Evolutionary conservation across 2,329 filamentous ascomycete species (phyloP).

Genomic region (Zalaria sp.): DNA sequence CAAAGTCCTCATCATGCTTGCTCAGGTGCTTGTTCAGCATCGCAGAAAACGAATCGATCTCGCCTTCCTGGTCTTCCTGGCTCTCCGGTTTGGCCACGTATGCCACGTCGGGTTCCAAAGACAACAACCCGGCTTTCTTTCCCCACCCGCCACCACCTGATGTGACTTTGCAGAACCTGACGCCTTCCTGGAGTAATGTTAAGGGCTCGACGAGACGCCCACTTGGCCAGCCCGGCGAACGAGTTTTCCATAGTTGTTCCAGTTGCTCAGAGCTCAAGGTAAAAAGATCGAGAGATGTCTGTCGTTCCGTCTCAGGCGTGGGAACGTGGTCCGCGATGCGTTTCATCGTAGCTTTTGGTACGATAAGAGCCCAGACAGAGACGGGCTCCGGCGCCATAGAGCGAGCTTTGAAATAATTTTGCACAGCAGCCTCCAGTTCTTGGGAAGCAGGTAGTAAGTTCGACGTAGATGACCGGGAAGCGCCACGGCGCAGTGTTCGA

Average conservation of each 20-base stretch:
- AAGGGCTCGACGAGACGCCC: neutral
- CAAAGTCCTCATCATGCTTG: slow-evolving; percentile 30
- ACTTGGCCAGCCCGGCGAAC: no score
- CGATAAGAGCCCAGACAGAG: slow-evolving; percentile 60
- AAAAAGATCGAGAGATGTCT: no score
- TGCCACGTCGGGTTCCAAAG: slow-evolving; percentile 55
- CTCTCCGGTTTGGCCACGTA: slow-evolving; percentile 31
- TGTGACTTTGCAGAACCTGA: slow-evolving; percentile 38
- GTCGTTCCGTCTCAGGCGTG: no score
- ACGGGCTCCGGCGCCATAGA: slow-evolving; percentile 32
- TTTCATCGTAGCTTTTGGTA: slow-evolving; percentile 26
- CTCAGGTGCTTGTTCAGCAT: slow-evolving; percentile 17
- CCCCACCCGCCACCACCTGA: slow-evolving; percentile 82
- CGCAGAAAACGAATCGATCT: slow-evolving; percentile 2
- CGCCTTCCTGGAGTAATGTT: slow-evolving; percentile 12
- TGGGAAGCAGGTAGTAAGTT: slow-evolving; percentile 45
- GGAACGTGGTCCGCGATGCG: neutral
- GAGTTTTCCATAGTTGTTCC: no score
- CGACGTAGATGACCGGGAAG: slow-evolving; percentile 12
- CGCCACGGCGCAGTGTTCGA: slow-evolving; percentile 38
- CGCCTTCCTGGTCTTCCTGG: slow-evolving; percentile 1
- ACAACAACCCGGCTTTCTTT: slow-evolving; percentile 61
- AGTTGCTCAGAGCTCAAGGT: no score
- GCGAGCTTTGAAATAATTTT: slow-evolving; percentile 37
- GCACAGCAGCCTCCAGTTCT: slow-evolving; percentile 55